Base-by-base conservation (phyloP, 345 rosid genomes). In the Brassica carinata region DNA sequence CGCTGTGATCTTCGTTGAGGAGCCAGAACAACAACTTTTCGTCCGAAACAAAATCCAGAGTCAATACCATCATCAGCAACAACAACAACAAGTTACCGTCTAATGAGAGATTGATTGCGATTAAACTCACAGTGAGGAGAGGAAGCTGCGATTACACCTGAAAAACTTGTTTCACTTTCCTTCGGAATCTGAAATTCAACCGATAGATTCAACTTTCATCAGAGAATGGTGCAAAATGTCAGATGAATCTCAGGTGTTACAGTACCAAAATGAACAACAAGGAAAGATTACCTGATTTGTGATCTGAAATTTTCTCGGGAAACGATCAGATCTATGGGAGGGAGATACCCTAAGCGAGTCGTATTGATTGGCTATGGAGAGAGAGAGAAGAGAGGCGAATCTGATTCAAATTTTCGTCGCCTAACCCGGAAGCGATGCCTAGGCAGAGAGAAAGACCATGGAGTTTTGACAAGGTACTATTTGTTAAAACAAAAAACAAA, bases 1-100 rank as follows among this genome's bases (percentile, higher is more conserved):
- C 99, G 99, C 93, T 96, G 99, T 71, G 97, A 94, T 84, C 99
- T 94, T 87, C 92, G 92, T 88, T 92, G 99, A 45, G 99, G 98
- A 87, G 98, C 99, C 98, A 96, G 84, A 82, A 85, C 89, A 94
- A 69, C 88, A 81, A 84, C 84, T 77, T 91, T 89, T 82, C 90
- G 73, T 72, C 80, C 80, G 40, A 71, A 81, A 27, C 57, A 29
- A 81, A 71, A 68, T 36, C 30, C 76, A 72, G 9, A 55, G 7
- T 15, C 64, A 77, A 51, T 59, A 53, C 5, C 26, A 55, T 55
- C 13, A 13, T 4, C 10, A 67, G 14, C 4, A 53, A n/a, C n/a
- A n/a, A n/a, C n/a, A n/a, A n/a, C 26, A 66, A 17, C 7, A 38
- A 14, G 17, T 36, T 10, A 3, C 53, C 30, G 30, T 61, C 15